Conservation (phyloP, 2,329 filamentous ascomycete species). For the Colletotrichum filicis region DNA sequence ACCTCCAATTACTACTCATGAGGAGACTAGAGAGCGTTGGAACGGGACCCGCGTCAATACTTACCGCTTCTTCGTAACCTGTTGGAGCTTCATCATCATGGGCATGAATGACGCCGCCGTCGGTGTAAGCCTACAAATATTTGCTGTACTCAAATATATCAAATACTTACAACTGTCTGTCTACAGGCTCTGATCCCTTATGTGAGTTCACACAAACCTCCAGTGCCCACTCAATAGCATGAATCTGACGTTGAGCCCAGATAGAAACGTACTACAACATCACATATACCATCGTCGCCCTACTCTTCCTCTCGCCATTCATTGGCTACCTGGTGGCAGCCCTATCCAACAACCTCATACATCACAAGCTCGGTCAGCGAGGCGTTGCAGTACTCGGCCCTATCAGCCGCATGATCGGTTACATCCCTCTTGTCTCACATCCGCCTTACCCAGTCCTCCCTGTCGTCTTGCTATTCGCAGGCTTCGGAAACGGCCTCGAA, state of each 20-base stretch:
- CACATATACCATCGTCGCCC: constrained; percentile 71
- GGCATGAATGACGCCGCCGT: constrained; percentile 76
- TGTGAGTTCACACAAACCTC: constrained; percentile 42
- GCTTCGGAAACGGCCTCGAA: constrained; percentile 77
- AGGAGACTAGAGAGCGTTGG: constrained; percentile 63
- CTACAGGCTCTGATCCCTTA: constrained; percentile 60
- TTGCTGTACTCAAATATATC: neutral
- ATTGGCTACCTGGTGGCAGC: constrained; percentile 73
- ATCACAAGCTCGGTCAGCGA: constrained; percentile 74
- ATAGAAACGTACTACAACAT: constrained; percentile 71
- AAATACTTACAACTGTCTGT: neutral
- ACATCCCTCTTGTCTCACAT: constrained; percentile 72
- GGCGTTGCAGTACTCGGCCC: constrained; percentile 77
- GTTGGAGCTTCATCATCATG: constrained; percentile 72
- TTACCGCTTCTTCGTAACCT: constrained; percentile 67
- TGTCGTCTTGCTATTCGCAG: constrained; percentile 72
- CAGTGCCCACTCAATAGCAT: neutral
- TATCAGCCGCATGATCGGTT: constrained; percentile 70
- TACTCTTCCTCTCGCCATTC: constrained; percentile 75
- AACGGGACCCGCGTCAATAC: constrained; percentile 70
- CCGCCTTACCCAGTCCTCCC: constrained; percentile 77
- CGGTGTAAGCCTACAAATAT: constrained; percentile 58
- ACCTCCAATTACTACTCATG: neutral
- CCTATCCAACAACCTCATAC: constrained; percentile 72
- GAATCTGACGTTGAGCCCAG: constrained; percentile 42